Conservation (phyloP, 768 basidiomycete genomes). For the Dioszegia hungarica region DNA sequence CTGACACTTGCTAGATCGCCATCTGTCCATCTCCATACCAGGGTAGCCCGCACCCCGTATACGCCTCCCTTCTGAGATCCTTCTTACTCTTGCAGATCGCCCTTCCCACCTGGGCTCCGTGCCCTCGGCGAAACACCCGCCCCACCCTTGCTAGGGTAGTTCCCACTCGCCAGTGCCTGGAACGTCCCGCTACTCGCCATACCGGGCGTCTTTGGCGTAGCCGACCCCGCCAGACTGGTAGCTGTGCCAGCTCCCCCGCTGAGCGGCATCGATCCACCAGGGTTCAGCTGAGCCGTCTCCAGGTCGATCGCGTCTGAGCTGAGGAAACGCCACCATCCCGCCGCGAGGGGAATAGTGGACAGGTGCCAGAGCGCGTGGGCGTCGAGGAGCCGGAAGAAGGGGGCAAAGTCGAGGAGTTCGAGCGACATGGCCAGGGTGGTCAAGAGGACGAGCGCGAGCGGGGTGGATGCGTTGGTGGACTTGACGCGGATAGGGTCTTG, state of each 20-base stretch:
- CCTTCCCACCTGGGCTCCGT: neutral
- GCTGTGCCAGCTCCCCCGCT: neutral
- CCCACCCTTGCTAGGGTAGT: neutral
- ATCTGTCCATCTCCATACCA: too few species aligned
- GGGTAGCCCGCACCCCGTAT: too few species aligned
- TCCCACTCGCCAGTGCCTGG: neutral
- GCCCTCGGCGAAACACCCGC: neutral
- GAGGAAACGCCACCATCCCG: conserved; percentile 76
- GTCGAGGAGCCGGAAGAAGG: conserved; percentile 68
- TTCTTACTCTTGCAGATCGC: neutral
- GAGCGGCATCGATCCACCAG: neutral
- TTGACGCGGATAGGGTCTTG: conserved; percentile 25
- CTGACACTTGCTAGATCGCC: too few species aligned
- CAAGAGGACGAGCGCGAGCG: conserved; percentile 56
- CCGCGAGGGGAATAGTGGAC: conserved; percentile 69
- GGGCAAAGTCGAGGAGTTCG: conserved; percentile 88
- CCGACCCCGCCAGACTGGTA: neutral
- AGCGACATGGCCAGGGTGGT: conserved; percentile 71
- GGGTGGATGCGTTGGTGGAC: conserved; percentile 26
- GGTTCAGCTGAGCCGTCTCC: conserved; percentile 18
- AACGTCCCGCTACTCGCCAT: neutral
- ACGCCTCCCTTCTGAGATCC: too few species aligned
- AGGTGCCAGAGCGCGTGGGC: conserved; percentile 93
- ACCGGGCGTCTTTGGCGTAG: neutral
- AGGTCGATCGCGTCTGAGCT: conserved; percentile 28